phyloP scores from a whole-genome alignment of 148 eudicot species.

The Vaccinium vitisidaea region DNA sequence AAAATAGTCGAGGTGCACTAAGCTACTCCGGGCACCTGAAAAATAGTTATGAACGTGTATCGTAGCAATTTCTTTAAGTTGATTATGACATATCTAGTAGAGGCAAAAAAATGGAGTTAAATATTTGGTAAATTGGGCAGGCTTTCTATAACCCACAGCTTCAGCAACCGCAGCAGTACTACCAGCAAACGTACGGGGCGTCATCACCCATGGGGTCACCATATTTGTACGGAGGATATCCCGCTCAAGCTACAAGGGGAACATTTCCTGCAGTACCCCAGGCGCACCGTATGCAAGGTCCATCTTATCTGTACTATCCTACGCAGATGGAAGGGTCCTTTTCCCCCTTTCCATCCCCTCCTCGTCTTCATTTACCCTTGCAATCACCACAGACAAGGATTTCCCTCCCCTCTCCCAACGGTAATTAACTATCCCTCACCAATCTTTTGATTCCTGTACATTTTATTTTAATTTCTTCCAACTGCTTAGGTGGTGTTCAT shows the following conservation, averaged over 20 bases:
- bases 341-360: constrained; percentile 27
- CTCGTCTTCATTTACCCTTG: constrained; percentile 14
- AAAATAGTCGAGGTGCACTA: too few species aligned
- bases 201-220: constrained; percentile 39
- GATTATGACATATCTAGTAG: too few species aligned
- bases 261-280: constrained; percentile 25
- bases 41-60: too few species aligned
- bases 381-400: constrained; percentile 23
- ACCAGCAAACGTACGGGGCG: constrained; percentile 54
- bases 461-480: background rate
- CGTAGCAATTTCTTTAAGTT: too few species aligned
- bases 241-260: constrained; percentile 35
- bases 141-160: constrained; percentile 57
- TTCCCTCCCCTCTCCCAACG: constrained; percentile 34
- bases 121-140: constrained; percentile 29
- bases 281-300: constrained; percentile 32
- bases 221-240: constrained; percentile 68
- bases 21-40: too few species aligned
- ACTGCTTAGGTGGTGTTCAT: background rate
- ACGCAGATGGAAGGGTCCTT: constrained; percentile 32
- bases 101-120: too few species aligned
- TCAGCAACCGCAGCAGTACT: constrained; percentile 63
- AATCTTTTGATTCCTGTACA: background rate
- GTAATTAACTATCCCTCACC: constrained; percentile 12
- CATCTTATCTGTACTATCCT: constrained; percentile 43